Conservation (phyloP, 2,329 filamentous ascomycete genomes). For the Trichoderma hamatum region DNA sequence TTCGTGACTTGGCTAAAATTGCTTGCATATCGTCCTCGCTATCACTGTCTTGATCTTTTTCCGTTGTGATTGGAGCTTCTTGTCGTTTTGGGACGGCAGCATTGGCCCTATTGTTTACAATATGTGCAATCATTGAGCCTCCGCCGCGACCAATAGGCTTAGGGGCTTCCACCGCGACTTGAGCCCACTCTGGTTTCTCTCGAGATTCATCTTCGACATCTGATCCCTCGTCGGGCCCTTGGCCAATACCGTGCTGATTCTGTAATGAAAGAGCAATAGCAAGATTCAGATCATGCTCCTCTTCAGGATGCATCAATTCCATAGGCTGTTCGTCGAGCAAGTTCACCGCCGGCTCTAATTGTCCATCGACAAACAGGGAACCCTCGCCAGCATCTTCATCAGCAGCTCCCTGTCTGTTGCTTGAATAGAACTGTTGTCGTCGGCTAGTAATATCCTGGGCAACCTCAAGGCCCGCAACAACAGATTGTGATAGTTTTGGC, state of each 20-base stretch:
- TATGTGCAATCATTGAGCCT: conserved; percentile 68
- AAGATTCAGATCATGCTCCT: conserved; percentile 67
- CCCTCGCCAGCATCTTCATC: conserved; percentile 49
- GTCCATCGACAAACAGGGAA: conserved; percentile 52
- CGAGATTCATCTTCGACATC: conserved; percentile 56
- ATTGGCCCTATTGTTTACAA: conserved; percentile 73
- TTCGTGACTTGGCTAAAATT: conserved; percentile 72
- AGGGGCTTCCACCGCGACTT: conserved; percentile 53
- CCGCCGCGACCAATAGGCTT: conserved; percentile 53
- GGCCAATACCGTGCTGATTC: conserved; percentile 55
- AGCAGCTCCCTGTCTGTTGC: conserved; percentile 17
- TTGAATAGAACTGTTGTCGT: conserved; percentile 37
- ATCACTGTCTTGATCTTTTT: conserved; percentile 57
- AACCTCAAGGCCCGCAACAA: conserved; percentile 33
- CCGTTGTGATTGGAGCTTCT: conserved; percentile 23
- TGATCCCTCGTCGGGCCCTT: conserved; percentile 42
- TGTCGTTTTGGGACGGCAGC: conserved; percentile 56
- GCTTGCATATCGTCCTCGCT: conserved; percentile 80
- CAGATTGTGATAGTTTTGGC: conserved; percentile 57
- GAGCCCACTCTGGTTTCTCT: conserved; percentile 55
- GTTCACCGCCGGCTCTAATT: conserved; percentile 30
- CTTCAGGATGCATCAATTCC: conserved; percentile 44
- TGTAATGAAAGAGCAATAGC: conserved; percentile 86
- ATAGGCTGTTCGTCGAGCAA: conserved; percentile 38
- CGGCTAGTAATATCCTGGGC: conserved; percentile 34